Evolutionary conservation across 371 early-diverging fungal genomes (phyloP).

Genomic region (Funneliformis caledonium): DNA sequence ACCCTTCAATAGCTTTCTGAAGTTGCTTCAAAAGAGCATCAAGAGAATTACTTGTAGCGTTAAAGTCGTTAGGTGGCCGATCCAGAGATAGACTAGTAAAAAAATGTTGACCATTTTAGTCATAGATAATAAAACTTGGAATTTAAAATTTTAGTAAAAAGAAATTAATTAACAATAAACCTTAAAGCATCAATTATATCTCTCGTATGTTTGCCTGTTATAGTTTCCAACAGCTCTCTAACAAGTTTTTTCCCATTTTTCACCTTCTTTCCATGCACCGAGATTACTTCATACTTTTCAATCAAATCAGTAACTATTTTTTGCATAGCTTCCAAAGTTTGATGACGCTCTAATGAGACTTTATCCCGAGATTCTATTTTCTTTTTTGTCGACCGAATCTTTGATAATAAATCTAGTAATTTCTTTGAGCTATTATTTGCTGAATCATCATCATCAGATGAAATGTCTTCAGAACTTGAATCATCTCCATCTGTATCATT

Average conservation of each 20-base stretch:
- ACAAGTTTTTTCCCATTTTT: background rate
- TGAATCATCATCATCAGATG: background rate
- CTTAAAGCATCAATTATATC: background rate
- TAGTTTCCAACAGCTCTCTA: background rate
- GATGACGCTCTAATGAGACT: background rate
- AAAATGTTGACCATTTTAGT: background rate
- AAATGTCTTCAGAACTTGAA: background rate
- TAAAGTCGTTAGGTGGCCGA: background rate
- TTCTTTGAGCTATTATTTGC: background rate
- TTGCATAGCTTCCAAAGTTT: conserved; percentile 8
- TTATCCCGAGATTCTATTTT: background rate
- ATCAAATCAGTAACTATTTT: background rate
- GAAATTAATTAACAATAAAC: background rate
- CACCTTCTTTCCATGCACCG: background rate
- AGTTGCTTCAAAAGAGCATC: background rate
- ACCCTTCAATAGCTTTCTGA: background rate
- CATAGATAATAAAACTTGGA: background rate
- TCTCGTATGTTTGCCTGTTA: background rate
- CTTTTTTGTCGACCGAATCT: background rate
- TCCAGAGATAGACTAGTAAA: background rate
- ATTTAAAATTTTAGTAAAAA: background rate
- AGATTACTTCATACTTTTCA: background rate
- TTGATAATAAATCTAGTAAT: background rate
- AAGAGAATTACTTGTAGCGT: background rate
- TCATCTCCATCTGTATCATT: background rate